phyloP scores from a whole-genome alignment of 2,329 filamentous ascomycete genomes.

The Monilinia fructicola region DNA sequence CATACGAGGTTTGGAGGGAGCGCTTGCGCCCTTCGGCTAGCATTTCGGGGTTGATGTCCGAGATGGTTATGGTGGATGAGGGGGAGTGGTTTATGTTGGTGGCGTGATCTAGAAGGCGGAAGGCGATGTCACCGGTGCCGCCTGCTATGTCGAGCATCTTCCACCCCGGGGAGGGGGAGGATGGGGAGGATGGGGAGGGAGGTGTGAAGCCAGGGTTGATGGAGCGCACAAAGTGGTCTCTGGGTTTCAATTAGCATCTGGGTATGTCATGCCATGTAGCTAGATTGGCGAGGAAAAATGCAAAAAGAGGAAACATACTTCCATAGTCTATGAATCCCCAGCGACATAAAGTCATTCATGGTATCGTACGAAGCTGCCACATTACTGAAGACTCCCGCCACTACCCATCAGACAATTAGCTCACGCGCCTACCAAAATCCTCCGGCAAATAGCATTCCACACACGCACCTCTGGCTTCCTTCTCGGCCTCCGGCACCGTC shows the following conservation, averaged over 20 bases:
- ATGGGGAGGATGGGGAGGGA: slow-evolving; percentile 42
- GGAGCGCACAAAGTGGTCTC: slow-evolving; percentile 87
- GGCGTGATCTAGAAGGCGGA: slow-evolving; percentile 89
- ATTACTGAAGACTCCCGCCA: slow-evolving; percentile 82
- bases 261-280: not conserved
- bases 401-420: slow-evolving; percentile 29
- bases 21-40: slow-evolving; percentile 83
- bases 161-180: slow-evolving; percentile 51
- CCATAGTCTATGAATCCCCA: slow-evolving; percentile 95
- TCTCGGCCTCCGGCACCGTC: slow-evolving; percentile 41
- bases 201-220: slow-evolving; percentile 65
- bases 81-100: slow-evolving; percentile 77
- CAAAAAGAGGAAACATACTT: slow-evolving; percentile 52
- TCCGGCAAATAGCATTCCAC: no score
- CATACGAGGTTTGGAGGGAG: slow-evolving; percentile 55
- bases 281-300: not conserved
- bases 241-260: slow-evolving; percentile 38
- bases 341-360: slow-evolving; percentile 99
- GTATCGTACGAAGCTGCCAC: slow-evolving; percentile 87
- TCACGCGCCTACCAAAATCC: not conserved
- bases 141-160: slow-evolving; percentile 93
- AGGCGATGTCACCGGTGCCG: slow-evolving; percentile 96
- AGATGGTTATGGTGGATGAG: slow-evolving; percentile 81
- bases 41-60: slow-evolving; percentile 97
- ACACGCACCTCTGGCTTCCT: slow-evolving; percentile 40